Base-by-base conservation (phyloP, 176 grass and related monocot genomes). In the Musa beccarii region DNA sequence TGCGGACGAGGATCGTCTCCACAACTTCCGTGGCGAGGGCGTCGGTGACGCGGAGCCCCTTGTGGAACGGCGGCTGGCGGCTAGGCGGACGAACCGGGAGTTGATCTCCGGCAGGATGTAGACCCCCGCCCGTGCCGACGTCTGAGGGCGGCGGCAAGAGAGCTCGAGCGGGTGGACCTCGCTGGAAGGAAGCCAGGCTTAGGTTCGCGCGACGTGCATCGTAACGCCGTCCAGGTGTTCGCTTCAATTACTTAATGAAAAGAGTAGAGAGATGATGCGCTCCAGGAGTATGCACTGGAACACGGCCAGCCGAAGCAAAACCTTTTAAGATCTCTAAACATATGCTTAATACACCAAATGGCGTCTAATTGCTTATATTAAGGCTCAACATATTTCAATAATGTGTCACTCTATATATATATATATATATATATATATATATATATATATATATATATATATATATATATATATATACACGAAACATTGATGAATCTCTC, bases 1-100 rank as follows among this genome's bases (percentile, higher is more conserved):
- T 93, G 54, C 87, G 84, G 51, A 83, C 83, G n/a, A 92, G 87
- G n/a, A 90, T 87, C 93, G 87, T 92, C 87, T 90, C 85, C 1
- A 90, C 85, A 69, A 92, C 84, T 85, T 92, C 89, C 93, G 89
- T 93, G 61, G 85, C 87, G 52, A 80, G 65, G 28, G 86, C 84
- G 80, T 97, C 84, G 3, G 93, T 92, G 51, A 96, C 82, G 71
- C 84, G 86, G 78, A 97, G 88, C 21, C 90, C 86, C 66, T 93
- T 83, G 62, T 75, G 78, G 82, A 93, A 97, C 90, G 89, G 79
- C 1, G 84, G 81, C 71, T 87, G 74, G 66, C 87, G 75, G 75
- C 82, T 80, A 89, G 78, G 78, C 77, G 79, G 20, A 26, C 43
- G 85, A 93, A 74, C 87, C 71, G 87, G 29, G 87, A 83, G 82